Conservation (phyloP, 441 rosid genomes). For the Melianthus villosus region DNA sequence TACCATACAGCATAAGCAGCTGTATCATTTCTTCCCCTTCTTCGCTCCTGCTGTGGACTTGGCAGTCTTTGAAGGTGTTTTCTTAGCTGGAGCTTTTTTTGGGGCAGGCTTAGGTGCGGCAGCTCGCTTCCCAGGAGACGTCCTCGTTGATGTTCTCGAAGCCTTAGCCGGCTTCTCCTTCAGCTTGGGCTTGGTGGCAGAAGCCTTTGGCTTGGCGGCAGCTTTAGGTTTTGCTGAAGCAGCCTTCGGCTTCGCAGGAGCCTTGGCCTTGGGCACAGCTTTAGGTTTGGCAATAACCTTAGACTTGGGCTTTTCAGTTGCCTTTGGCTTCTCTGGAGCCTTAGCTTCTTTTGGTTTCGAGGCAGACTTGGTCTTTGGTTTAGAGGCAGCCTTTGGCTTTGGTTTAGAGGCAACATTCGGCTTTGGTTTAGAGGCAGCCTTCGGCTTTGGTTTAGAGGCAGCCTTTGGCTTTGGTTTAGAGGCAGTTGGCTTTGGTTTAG, state of each 20-base stretch:
- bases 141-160: conserved; percentile 43
- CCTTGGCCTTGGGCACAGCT: conserved; percentile 20
- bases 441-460: conserved; percentile 12
- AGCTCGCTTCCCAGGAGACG: conserved; percentile 28
- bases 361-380: conserved; percentile 10
- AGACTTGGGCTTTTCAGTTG: too few species aligned
- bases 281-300: conserved; percentile 21
- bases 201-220: too few species aligned
- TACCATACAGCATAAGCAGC: too few species aligned
- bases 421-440: conserved; percentile 7
- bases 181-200: too few species aligned
- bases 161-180: conserved; percentile 54
- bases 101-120: conserved; percentile 20
- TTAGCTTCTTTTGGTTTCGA: conserved; percentile 3
- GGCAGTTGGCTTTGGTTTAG: conserved; percentile 3
- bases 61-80: conserved; percentile 19
- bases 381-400: conserved; percentile 13
- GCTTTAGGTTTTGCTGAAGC: too few species aligned
- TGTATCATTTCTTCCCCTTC: conserved; percentile 29
- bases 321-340: conserved; percentile 3
- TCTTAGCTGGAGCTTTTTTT: conserved; percentile 23
- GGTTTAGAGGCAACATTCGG: conserved; percentile 3
- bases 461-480: background rate
- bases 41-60: conserved; percentile 20
- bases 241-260: conserved; percentile 22